These are phyloP conservation scores for Auriscalpium vulgare DNA, from an alignment of 768 basidiomycete genomes.

Conservation along the genomic window DNA sequence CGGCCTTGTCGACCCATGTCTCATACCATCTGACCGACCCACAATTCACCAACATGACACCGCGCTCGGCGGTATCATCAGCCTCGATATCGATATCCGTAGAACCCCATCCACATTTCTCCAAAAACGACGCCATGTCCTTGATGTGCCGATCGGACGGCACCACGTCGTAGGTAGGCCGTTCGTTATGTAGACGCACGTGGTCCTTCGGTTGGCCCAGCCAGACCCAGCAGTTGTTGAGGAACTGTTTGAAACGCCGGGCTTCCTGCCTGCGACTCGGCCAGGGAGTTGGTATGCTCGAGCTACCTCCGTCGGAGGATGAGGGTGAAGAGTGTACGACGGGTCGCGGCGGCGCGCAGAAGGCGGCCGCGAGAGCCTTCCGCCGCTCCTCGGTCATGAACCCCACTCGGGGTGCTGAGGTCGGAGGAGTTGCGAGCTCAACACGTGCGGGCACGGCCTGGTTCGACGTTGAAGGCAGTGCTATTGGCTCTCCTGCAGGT, in stretches of 20 bases:
- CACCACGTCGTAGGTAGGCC: conserved; percentile 21
- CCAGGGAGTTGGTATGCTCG: not conserved
- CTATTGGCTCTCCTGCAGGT: too few relatives aligned
- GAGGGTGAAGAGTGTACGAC: not conserved
- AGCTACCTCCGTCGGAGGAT: conserved; percentile 8
- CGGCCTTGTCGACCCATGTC: not conserved
- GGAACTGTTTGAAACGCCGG: conserved; percentile 6
- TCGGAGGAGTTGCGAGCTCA: too few relatives aligned
- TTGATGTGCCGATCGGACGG: conserved; percentile 29
- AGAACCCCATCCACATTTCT: conserved; percentile 37
- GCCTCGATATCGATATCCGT: not conserved
- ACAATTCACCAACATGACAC: conserved; percentile 22
- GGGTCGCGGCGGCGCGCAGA: not conserved
- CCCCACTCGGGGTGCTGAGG: too few relatives aligned
- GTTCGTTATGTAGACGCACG: conserved; percentile 22
- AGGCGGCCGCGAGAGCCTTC: not conserved
- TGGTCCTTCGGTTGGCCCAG: conserved; percentile 7
- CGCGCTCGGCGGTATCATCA: conserved; percentile 13
- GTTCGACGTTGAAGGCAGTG: too few relatives aligned
- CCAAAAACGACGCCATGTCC: conserved; percentile 37
- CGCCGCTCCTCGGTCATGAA: too few relatives aligned
- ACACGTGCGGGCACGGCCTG: too few relatives aligned
- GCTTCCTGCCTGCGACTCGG: not conserved
- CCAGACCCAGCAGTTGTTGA: conserved; percentile 17
- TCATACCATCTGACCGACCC: not conserved